Evolutionary conservation across 768 basidiomycete species (phyloP).

Genomic region (Coprinopsis marcescibilis): DNA sequence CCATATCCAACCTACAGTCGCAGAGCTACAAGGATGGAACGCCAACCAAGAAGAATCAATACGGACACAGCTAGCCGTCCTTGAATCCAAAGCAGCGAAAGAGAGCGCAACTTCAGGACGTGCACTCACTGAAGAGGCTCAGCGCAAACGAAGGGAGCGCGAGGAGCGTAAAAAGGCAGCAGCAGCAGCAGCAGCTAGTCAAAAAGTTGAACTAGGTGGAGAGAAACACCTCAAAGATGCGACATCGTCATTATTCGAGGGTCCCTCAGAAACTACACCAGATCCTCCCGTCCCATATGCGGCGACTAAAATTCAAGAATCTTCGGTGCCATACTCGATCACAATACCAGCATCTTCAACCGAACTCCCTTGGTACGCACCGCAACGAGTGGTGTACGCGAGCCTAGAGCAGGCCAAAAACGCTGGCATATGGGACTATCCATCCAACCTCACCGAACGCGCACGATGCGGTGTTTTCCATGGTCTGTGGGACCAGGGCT

Average conservation of each 20-base stretch:
- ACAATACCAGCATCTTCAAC: constrained; percentile 62
- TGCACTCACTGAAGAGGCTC: constrained; percentile 56
- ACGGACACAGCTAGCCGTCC: constrained; percentile 41
- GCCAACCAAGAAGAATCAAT: constrained; percentile 39
- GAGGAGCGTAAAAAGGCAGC: constrained; percentile 39
- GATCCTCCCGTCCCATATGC: constrained; percentile 12
- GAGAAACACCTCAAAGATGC: not conserved
- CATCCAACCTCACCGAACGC: constrained; percentile 54
- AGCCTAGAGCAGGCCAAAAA: constrained; percentile 55
- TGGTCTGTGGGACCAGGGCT: constrained; percentile 76
- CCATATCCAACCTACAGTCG: constrained; percentile 41
- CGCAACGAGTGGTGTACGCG: constrained; percentile 34
- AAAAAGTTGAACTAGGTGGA: not conserved
- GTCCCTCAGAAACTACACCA: not conserved
- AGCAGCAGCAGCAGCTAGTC: constrained; percentile 4
- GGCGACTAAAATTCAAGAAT: constrained; percentile 1
- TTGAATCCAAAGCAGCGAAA: constrained; percentile 45
- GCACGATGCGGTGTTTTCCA: constrained; percentile 78
- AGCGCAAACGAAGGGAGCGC: constrained; percentile 66
- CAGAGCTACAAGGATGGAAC: constrained; percentile 51
- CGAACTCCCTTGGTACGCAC: constrained; percentile 65
- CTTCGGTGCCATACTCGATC: constrained; percentile 42
- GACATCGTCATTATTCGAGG: not conserved
- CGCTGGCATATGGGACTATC: constrained; percentile 76
- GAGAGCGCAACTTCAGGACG: constrained; percentile 31